Evolutionary conservation across 768 basidiomycete genomes (phyloP).

Genomic region (Paxillus ammoniavirescens): DNA sequence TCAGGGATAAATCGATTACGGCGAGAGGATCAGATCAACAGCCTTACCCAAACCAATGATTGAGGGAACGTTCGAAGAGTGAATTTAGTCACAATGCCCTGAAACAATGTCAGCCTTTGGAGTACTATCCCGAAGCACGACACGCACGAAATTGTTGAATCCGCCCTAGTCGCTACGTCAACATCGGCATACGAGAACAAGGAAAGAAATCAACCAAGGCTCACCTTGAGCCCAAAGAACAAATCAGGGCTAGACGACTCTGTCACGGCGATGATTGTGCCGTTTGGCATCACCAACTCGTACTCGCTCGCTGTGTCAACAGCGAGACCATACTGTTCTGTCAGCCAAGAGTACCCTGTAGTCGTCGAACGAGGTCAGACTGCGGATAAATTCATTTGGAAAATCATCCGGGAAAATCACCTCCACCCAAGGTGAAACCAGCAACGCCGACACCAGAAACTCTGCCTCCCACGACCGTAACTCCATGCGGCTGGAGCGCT

Average conservation of each 20-base stretch:
- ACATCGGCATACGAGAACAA: not conserved
- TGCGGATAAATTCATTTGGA: not conserved
- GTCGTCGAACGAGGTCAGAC: not conserved
- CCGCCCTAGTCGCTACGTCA: constrained; percentile 44
- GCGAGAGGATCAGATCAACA: constrained; percentile 17
- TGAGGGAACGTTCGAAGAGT: constrained; percentile 54
- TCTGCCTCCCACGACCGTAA: constrained; percentile 59
- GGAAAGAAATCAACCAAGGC: not conserved
- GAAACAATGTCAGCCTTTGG: not conserved
- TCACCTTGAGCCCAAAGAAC: constrained; percentile 45
- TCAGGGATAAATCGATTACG: constrained; percentile 1
- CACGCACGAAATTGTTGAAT: constrained; percentile 56
- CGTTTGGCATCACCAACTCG: constrained; percentile 60
- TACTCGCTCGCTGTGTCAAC: constrained; percentile 53
- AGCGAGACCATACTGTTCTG: constrained; percentile 59
- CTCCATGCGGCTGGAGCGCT: constrained; percentile 45
- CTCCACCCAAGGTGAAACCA: constrained; percentile 60
- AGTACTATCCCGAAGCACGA: not conserved
- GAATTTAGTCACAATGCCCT: constrained; percentile 62
- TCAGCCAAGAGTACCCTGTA: constrained; percentile 62
- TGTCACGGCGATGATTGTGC: constrained; percentile 40
- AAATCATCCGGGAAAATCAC: constrained; percentile 21
- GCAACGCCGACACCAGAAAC: constrained; percentile 59
- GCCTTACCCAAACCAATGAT: constrained; percentile 52
- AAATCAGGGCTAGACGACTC: constrained; percentile 32